phyloP scores from a whole-genome alignment of 2,329 filamentous ascomycete genomes.

The Diplodia intermedia region DNA sequence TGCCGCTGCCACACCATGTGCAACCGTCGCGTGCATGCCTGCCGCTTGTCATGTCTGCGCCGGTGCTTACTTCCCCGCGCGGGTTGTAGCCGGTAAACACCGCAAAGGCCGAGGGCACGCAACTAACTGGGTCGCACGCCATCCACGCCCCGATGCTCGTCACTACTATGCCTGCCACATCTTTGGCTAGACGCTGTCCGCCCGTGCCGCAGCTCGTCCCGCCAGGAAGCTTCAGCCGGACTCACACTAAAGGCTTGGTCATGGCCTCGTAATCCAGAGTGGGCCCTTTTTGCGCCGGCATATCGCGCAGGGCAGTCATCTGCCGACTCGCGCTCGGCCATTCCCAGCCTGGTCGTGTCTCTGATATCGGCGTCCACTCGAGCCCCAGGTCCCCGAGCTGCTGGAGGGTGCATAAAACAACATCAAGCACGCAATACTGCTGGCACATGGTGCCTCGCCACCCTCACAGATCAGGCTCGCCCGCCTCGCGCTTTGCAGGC shows the following conservation, averaged over 20 bases:
- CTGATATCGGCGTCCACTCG: background rate
- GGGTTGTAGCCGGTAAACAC: slow-evolving; percentile 1
- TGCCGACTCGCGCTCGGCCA: slow-evolving; percentile 23
- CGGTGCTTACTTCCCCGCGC: slow-evolving; percentile 3
- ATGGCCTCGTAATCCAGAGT: background rate
- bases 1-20: background rate
- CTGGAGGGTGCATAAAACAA: slow-evolving; percentile 10
- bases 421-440: slow-evolving; percentile 30
- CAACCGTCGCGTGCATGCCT: background rate
- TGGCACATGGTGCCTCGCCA: slow-evolving; percentile 27
- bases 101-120: slow-evolving; percentile 8
- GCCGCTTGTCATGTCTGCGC: background rate
- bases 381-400: slow-evolving; percentile 1
- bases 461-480: slow-evolving; percentile 2
- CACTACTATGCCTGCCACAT: background rate
- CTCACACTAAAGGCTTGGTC: background rate
- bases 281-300: background rate
- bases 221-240: slow-evolving; percentile 1
- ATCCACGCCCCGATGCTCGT: slow-evolving; percentile 27
- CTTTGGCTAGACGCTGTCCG: background rate
- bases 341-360: slow-evolving; percentile 6
- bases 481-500: background rate
- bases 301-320: slow-evolving; percentile 13
- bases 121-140: slow-evolving; percentile 20
- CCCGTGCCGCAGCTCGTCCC: background rate